These are phyloP conservation scores for Colletotrichum zoysiae DNA, from an alignment of 2,329 filamentous ascomycete species.

Conservation along the genomic window DNA sequence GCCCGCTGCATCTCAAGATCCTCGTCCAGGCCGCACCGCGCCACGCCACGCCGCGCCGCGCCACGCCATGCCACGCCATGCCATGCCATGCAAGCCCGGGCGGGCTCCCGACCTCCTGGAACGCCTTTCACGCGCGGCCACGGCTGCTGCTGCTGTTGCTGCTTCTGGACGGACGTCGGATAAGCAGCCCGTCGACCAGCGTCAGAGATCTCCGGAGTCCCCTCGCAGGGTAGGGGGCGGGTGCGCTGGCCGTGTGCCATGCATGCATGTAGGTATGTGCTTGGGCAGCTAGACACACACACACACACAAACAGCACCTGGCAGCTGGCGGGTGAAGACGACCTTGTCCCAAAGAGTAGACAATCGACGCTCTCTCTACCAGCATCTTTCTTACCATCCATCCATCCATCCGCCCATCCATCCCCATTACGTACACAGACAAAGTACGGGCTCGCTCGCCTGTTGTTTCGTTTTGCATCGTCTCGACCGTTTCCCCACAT, in stretches of 20 bases:
- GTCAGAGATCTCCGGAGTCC: not conserved
- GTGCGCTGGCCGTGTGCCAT: not conserved
- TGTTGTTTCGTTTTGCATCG: conserved; percentile 16
- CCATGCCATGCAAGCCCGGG: conserved; percentile 38
- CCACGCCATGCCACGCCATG: conserved; percentile 22
- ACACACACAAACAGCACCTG: not conserved
- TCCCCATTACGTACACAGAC: not conserved
- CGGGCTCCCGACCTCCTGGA: conserved; percentile 35
- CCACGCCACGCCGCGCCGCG: conserved; percentile 5
- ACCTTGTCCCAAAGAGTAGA: not conserved
- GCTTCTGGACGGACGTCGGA: conserved; percentile 34
- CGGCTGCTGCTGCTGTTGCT: conserved; percentile 18
- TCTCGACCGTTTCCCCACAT: conserved; percentile 34
- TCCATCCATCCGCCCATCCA: not conserved
- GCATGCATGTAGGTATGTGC: not conserved
- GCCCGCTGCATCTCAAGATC: conserved; percentile 41
- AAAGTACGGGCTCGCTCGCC: not conserved
- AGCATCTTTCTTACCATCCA: not conserved
- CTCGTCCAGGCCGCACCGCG: conserved; percentile 34
- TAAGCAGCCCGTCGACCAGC: conserved; percentile 13
- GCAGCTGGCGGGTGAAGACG: not conserved
- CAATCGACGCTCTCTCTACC: not conserved
- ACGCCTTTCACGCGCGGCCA: conserved; percentile 37
- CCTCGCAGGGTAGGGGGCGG: too few species aligned
- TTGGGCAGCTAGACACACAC: not conserved